These are phyloP conservation scores for Coemansia sp. DNA, from an alignment of 192 early-diverging fungal species.

Conservation along the genomic window DNA sequence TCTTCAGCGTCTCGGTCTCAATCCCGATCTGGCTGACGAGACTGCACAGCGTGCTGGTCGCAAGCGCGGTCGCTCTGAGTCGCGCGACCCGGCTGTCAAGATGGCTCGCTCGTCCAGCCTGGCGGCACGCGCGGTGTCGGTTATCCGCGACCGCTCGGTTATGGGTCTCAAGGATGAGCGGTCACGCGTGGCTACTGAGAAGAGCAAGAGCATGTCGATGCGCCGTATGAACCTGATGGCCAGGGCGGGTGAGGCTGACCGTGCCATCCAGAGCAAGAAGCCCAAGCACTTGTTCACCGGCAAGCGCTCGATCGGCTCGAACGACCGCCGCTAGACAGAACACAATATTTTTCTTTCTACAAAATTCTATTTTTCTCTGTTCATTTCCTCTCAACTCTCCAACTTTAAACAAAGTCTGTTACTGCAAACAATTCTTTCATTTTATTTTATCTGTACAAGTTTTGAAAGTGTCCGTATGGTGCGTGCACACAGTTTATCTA, in stretches of 20 bases:
- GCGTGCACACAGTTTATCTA: background rate
- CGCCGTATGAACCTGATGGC: conserved; percentile 73
- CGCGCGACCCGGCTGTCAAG: conserved; percentile 59
- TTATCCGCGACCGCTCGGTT: conserved; percentile 63
- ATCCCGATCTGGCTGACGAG: conserved; percentile 53
- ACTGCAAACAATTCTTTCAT: background rate
- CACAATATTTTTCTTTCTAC: background rate
- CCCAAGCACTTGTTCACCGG: conserved; percentile 98
- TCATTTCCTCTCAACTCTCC: background rate
- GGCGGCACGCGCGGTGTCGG: conserved; percentile 58
- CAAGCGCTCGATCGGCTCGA: conserved; percentile 79
- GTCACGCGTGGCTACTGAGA: conserved; percentile 62
- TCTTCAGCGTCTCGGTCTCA: conserved; percentile 71
- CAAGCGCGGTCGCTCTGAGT: conserved; percentile 76
- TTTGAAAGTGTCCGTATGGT: background rate
- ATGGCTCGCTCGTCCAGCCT: conserved; percentile 62
- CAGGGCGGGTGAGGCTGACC: conserved; percentile 89
- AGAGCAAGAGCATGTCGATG: conserved; percentile 71
- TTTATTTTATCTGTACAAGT: conserved; percentile 1
- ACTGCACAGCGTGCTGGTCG: conserved; percentile 63
- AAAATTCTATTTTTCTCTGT: conserved; percentile 15
- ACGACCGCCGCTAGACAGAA: conserved; percentile 76
- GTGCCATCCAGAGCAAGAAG: conserved; percentile 86
- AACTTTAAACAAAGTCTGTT: too few species aligned
- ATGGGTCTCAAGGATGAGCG: conserved; percentile 69